Evolutionary conservation across 768 basidiomycete genomes (phyloP).

Genomic region (Pisolithus sp.): DNA sequence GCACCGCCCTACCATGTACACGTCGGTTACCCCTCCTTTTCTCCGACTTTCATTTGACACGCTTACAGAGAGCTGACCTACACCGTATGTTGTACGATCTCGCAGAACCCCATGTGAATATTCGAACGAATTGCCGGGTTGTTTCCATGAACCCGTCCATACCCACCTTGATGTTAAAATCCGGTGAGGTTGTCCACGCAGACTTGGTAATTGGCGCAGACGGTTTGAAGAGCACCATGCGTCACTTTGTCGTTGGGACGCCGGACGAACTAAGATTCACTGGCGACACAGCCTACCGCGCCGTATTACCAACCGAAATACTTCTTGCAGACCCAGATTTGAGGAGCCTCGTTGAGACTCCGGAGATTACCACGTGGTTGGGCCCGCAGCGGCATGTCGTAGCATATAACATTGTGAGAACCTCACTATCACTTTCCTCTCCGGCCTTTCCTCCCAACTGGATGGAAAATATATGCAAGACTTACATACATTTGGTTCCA

Average conservation of each 20-base stretch:
- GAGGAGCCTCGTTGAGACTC: conserved; percentile 39
- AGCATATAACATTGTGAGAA: conserved; percentile 38
- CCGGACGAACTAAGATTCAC: conserved; percentile 43
- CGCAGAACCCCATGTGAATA: conserved; percentile 30
- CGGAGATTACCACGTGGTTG: conserved; percentile 56
- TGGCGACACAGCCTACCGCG: conserved; percentile 59
- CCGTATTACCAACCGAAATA: conserved; percentile 38
- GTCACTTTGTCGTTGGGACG: conserved; percentile 44
- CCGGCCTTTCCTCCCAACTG: too few relatives aligned
- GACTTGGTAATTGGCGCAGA: conserved; percentile 47
- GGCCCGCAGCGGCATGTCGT: conserved; percentile 44
- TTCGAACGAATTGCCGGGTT: conserved; percentile 33
- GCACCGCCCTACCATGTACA: conserved; percentile 32
- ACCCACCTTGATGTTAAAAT: conserved; percentile 33
- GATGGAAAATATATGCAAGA: too few relatives aligned
- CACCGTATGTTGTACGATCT: conserved; percentile 33
- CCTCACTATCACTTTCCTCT: too few relatives aligned
- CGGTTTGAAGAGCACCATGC: conserved; percentile 46
- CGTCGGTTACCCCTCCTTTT: conserved; percentile 11
- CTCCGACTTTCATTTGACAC: background rate
- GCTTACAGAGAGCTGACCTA: conserved; percentile 39
- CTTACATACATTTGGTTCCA: too few relatives aligned
- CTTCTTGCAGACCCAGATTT: conserved; percentile 50
- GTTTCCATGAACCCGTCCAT: conserved; percentile 25
- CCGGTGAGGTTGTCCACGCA: conserved; percentile 35